Evolutionary conservation across 345 rosid genomes (phyloP), one percentile per base, ranked within the genome.

Genomic region (Populus tremula): DNA sequence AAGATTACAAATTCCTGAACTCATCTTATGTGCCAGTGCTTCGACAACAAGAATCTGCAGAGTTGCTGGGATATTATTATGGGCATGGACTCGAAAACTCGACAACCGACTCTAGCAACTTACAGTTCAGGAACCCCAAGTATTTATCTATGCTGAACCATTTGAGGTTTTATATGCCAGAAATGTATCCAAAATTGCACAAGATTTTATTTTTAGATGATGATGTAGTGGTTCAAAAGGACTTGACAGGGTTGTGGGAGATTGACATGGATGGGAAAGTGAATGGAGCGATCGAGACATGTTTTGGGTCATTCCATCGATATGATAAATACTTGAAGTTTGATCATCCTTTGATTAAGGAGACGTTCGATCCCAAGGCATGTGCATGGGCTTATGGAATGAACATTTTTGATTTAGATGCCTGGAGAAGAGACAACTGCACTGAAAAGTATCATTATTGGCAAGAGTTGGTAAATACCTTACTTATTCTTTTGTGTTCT

Each of bases 371-470:
- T 36, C 77, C 77, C 5, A 45, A 75, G 21, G 70, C 77, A 31
- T 75, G 77, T 31, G 77, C 62, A 5, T 75, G 77, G 77, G 77
- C 77, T 66, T 75, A 64, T 64, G 77, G 77, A 23, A 75, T 75
- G 77, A 75, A 75, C 39, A 39, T 75, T 9, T 75, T 75, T 27
- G 71, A 75, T 66, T 25, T 75, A 21, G 67, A 75, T 14, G 41
- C 61, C 12, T 75, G 77, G 77, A 75, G 63, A 33, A 64, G 29
- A 29, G 29, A 64, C 31, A 65, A 75, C 5, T 64, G 41, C 63
- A 75, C 77, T 21, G 70, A 65, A 6, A 23, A 45, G 45, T 75
- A 75, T 21, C 77, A 65, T 45, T 29, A 64, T 8, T 75, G 77
- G 77, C 77, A 75, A 8, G 33, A 75, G 21, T 23, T 41, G 77